Evolutionary conservation across 495 filamentous ascomycete species (phyloP).

Genomic region (Hypoxylon fuscum): DNA sequence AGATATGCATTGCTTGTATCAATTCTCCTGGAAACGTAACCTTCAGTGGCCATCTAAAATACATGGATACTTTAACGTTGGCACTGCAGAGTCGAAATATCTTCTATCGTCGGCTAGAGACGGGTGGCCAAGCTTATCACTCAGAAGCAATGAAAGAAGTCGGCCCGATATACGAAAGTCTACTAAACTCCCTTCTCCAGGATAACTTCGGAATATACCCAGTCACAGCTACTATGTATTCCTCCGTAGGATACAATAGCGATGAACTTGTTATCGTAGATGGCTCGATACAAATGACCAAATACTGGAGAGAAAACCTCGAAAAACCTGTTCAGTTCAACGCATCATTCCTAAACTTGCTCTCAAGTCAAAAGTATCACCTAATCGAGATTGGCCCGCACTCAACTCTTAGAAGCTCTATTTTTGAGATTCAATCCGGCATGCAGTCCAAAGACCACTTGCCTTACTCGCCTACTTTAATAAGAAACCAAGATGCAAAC

Average conservation of each 20-base stretch:
- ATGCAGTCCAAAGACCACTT: too few relatives aligned
- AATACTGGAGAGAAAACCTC: constrained; percentile 61
- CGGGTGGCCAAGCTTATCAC: constrained; percentile 55
- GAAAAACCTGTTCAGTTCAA: constrained; percentile 59
- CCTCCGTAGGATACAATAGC: constrained; percentile 8
- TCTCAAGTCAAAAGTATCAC: constrained; percentile 30
- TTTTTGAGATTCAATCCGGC: too few relatives aligned
- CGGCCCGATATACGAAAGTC: constrained; percentile 39
- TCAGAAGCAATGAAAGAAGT: constrained; percentile 52
- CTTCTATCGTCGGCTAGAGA: constrained; percentile 44
- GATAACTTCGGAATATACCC: neutral
- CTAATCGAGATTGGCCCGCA: constrained; percentile 73
- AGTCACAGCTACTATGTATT: neutral
- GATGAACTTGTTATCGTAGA: constrained; percentile 15
- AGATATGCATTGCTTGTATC: constrained; percentile 56
- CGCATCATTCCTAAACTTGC: constrained; percentile 37
- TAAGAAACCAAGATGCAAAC: too few relatives aligned
- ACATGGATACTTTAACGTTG: constrained; percentile 47
- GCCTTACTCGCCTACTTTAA: too few relatives aligned
- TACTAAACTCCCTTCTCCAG: constrained; percentile 25
- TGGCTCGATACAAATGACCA: constrained; percentile 25
- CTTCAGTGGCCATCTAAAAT: constrained; percentile 52
- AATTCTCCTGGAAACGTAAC: constrained; percentile 60
- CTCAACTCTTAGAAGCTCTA: constrained; percentile 63
- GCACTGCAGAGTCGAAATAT: constrained; percentile 40